Base-by-base conservation (phyloP, 345 rosid species). In the Garcia nutans region DNA sequence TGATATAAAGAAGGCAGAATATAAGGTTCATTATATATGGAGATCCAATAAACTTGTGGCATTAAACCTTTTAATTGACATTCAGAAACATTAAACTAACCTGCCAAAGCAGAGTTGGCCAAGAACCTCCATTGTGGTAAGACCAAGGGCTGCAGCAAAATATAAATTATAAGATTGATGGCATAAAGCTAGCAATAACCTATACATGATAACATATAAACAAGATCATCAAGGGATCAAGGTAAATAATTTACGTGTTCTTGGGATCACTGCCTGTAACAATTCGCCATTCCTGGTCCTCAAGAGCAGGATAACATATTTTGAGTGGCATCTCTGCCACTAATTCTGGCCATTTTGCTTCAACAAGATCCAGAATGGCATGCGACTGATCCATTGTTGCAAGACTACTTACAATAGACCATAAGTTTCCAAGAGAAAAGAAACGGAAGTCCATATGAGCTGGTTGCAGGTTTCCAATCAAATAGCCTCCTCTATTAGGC, bases 61-160 rank as follows among this genome's bases (percentile, higher is more conserved):
- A 42, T 11, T 56, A 26, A 47, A 67, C n/a, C 20, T 42, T 50
- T 52, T 64, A 56, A 19, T 52, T 33, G 55, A 58, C 72, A 74
- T 68, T 58, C 8, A 44, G 56, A 24, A 63, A 70, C 10, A 71
- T 37, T 52, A 60, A 67, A 86, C 93, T 81, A 79, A 94, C 98
- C 98, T 92, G 97, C 97, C 98, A 92, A 71, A 94, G 89, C 85
- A 94, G 77, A 73, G 97, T 94, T 76, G 98, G 97, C 97, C 97
- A 94, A 55, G 97, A 80, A 59, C 98, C 98, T 75, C 89, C 98
- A 79, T 94, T 94, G 86, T 92, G 97, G 78, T 94, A 94, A 65
- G 98, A 92, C 98, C 98, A 94, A 15, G 97, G 91, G 50, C 98
- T 94, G 90, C 88, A 85, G 71, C 54, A 76, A 73, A 74, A 82